Conservation (phyloP, 2,329 filamentous ascomycete species). For the Xylaria arbuscula region DNA sequence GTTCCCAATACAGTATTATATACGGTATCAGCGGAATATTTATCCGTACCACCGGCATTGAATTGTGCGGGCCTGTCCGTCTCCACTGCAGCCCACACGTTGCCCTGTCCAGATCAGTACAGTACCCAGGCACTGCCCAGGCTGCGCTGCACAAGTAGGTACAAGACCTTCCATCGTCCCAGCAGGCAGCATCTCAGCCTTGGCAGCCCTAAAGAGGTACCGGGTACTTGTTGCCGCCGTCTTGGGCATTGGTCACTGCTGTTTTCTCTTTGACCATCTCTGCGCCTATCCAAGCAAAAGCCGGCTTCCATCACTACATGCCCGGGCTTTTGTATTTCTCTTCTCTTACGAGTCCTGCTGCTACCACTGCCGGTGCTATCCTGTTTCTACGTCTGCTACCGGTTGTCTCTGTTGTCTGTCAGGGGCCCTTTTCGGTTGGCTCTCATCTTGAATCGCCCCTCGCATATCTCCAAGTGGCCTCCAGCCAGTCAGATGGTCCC, state of each 20-base stretch:
- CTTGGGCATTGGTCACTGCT: slow-evolving; percentile 41
- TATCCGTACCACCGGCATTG: slow-evolving; percentile 3
- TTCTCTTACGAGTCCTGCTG: slow-evolving; percentile 7
- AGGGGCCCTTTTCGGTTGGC: slow-evolving; percentile 36
- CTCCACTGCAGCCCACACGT: slow-evolving; percentile 20
- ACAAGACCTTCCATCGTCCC: slow-evolving; percentile 39
- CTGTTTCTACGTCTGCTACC: neutral
- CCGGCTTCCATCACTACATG: slow-evolving; percentile 31
- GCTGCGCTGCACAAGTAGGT: neutral
- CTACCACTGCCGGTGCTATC: slow-evolving; percentile 6
- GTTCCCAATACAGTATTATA: neutral
- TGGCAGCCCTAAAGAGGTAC: slow-evolving; percentile 10
- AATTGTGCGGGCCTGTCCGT: slow-evolving; percentile 23
- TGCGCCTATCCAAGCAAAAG: slow-evolving; percentile 31
- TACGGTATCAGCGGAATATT: neutral
- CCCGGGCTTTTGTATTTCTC: slow-evolving; percentile 5
- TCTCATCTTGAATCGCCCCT: slow-evolving; percentile 33
- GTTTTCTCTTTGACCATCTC: slow-evolving; percentile 27
- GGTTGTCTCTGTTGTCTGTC: slow-evolving; percentile 18
- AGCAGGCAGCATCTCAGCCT: slow-evolving; percentile 22
- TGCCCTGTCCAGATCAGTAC: neutral
- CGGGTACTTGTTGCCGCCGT: slow-evolving; percentile 26
- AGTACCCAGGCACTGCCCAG: neutral
- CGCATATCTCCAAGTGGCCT: slow-evolving; percentile 37
- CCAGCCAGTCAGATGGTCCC: slow-evolving; percentile 48